These are phyloP conservation scores for Globisporangium okanoganense DNA, from an alignment of 352 stramenopile genomes.

Conservation along the genomic window DNA sequence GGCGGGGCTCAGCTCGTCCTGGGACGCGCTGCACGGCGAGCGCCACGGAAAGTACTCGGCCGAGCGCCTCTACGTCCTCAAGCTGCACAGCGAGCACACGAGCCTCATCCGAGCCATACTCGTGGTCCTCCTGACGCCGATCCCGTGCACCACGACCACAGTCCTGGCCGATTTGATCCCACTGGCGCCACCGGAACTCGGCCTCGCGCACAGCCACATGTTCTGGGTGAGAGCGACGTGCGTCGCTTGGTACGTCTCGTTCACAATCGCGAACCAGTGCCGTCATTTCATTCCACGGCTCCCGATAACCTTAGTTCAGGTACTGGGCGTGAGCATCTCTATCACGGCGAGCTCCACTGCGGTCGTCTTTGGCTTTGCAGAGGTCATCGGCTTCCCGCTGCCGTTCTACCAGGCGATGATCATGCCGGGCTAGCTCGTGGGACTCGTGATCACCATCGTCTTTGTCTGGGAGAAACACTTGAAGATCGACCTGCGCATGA, in stretches of 20 bases:
- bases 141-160: slow-evolving; percentile 1
- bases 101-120: background rate
- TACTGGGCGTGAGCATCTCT: background rate
- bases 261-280: slow-evolving; percentile 11
- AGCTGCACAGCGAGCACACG: background rate
- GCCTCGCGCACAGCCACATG: background rate
- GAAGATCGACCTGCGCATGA: background rate
- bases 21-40: no score
- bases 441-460: slow-evolving; percentile 5
- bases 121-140: slow-evolving; percentile 11
- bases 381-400: background rate
- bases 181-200: background rate
- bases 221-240: slow-evolving; percentile 12
- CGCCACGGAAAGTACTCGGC: no score
- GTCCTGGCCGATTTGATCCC: slow-evolving; percentile 7
- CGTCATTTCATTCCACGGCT: slow-evolving; percentile 5
- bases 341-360: background rate
- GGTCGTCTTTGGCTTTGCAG: background rate
- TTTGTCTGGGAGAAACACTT: background rate
- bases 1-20: no score
- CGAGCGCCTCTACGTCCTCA: background rate
- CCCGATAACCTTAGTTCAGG: background rate
- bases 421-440: background rate
- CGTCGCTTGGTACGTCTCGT: slow-evolving; percentile 4
- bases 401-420: background rate